Conservation (phyloP, 768 basidiomycete genomes). For the Strobilomyces echinocephalus region DNA sequence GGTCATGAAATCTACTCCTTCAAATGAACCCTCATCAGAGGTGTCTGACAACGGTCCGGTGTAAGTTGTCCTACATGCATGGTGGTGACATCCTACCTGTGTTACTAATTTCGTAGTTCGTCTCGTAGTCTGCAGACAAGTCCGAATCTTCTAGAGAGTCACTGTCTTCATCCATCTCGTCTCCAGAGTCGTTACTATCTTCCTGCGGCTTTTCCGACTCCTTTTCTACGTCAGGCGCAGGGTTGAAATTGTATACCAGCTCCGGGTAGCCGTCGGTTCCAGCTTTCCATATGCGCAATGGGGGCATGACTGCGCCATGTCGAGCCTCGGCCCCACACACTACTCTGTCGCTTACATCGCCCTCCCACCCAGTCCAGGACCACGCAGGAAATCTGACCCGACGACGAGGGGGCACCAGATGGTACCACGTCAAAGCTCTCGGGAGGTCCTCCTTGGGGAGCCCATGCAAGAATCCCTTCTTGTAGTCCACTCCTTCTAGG, state of each 20-base stretch:
- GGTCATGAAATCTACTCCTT: too few species aligned
- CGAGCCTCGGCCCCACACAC: neutral
- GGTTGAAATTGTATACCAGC: conserved; percentile 8
- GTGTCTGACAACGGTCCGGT: too few species aligned
- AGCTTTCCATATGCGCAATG: conserved; percentile 11
- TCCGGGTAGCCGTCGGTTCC: neutral
- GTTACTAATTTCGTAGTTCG: too few species aligned
- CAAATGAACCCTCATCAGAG: too few species aligned
- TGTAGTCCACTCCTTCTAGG: neutral
- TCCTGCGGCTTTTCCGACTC: neutral
- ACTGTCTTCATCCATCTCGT: neutral
- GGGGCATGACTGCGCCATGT: neutral
- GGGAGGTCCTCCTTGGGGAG: conserved; percentile 8
- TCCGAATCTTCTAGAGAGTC: too few species aligned
- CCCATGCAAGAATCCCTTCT: conserved; percentile 14
- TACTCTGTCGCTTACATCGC: neutral
- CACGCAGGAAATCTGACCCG: neutral
- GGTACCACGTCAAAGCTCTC: conserved; percentile 10
- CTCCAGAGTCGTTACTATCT: neutral
- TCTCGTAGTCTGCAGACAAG: too few species aligned
- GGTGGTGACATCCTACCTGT: too few species aligned
- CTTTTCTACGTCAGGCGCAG: neutral
- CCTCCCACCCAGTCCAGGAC: conserved; percentile 16
- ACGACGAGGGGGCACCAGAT: neutral
- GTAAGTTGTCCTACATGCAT: too few species aligned